These are phyloP conservation scores for Cutaneotrichosporon dermatis DNA, from an alignment of 1,284 basidiomycete genomes.

Conservation along the genomic window DNA sequence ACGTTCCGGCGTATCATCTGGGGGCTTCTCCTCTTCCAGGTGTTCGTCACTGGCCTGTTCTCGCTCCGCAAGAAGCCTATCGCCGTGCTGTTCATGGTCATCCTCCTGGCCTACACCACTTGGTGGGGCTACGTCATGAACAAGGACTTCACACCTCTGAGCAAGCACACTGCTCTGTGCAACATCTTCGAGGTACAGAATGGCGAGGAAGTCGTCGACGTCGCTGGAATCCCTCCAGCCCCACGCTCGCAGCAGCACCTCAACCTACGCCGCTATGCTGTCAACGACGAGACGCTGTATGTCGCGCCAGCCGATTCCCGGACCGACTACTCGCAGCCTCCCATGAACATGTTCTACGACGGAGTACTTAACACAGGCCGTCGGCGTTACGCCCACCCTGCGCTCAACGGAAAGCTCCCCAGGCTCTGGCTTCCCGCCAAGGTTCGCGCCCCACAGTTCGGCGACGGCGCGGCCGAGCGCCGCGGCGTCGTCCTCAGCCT, in stretches of 20 bases:
- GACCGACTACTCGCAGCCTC: slow-evolving; percentile 91
- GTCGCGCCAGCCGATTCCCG: slow-evolving; percentile 84
- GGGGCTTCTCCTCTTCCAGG: slow-evolving; percentile 75
- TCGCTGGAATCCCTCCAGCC: slow-evolving; percentile 65
- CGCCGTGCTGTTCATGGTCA: slow-evolving; percentile 58
- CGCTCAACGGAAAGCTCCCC: slow-evolving; percentile 78
- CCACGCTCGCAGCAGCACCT: slow-evolving; percentile 78
- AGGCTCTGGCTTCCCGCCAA: slow-evolving; percentile 86
- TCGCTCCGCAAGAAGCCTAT: slow-evolving; percentile 61
- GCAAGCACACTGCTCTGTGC: slow-evolving; percentile 70
- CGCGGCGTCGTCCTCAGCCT: slow-evolving; percentile 41
- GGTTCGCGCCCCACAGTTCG: slow-evolving; percentile 55
- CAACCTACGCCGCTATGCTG: slow-evolving; percentile 75
- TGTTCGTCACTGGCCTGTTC: slow-evolving; percentile 94
- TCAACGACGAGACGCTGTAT: slow-evolving; percentile 90
- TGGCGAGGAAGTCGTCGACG: slow-evolving; percentile 73
- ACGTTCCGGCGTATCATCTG: slow-evolving; percentile 81
- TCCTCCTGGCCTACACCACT: slow-evolving; percentile 69
- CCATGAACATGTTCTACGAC: slow-evolving; percentile 86
- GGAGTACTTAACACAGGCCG: slow-evolving; percentile 72
- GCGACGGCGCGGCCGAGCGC: slow-evolving; percentile 50
- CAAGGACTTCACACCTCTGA: slow-evolving; percentile 66
- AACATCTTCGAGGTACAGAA: slow-evolving; percentile 81
- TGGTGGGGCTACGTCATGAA: slow-evolving; percentile 76
- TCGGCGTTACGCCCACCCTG: slow-evolving; percentile 82